Evolutionary conservation across 192 early-diverging fungal genomes (phyloP).

Genomic region (Diversispora epigaea): DNA sequence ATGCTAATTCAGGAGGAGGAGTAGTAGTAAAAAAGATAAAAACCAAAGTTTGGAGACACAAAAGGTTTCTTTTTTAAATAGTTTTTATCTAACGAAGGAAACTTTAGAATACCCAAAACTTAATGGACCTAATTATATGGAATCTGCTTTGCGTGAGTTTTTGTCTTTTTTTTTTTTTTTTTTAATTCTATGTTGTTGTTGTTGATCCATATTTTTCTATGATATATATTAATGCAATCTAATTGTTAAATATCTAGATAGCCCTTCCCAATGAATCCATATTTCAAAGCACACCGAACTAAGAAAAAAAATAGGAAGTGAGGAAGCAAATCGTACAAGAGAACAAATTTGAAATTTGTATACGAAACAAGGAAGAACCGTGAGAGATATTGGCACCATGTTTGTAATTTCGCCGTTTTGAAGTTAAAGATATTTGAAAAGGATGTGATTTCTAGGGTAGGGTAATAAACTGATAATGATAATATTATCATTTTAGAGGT

Average conservation of each 20-base stretch:
- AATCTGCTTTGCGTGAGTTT: too few relatives aligned
- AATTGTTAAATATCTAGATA: conserved; percentile 27
- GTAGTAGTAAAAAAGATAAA: conserved; percentile 29
- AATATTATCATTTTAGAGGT: not conserved
- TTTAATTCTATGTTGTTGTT: too few relatives aligned
- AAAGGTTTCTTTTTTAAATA: too few relatives aligned
- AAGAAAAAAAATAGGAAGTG: too few relatives aligned
- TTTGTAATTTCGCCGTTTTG: conserved; percentile 84
- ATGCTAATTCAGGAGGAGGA: conserved; percentile 1
- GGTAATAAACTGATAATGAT: conserved; percentile 36
- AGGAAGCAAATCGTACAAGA: conserved; percentile 60
- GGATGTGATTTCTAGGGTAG: conserved; percentile 67
- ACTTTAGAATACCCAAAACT: too few relatives aligned
- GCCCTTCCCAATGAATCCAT: conserved; percentile 92
- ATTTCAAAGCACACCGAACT: conserved; percentile 79
- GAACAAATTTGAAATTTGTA: conserved; percentile 75
- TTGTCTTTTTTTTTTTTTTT: too few relatives aligned
- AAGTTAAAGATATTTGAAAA: conserved; percentile 80
- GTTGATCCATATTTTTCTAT: too few relatives aligned
- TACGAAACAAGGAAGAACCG: conserved; percentile 60
- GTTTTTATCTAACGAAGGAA: too few relatives aligned
- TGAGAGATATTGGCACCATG: conserved; percentile 67
- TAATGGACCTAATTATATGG: too few relatives aligned
- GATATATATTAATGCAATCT: too few relatives aligned
- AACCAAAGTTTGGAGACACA: too few relatives aligned